Percentiles rank a stretch among this genome's conserved stretches.
phyloP scores from a whole-genome alignment of 2,329 filamentous ascomycete species.

The Thelonectria olida region DNA sequence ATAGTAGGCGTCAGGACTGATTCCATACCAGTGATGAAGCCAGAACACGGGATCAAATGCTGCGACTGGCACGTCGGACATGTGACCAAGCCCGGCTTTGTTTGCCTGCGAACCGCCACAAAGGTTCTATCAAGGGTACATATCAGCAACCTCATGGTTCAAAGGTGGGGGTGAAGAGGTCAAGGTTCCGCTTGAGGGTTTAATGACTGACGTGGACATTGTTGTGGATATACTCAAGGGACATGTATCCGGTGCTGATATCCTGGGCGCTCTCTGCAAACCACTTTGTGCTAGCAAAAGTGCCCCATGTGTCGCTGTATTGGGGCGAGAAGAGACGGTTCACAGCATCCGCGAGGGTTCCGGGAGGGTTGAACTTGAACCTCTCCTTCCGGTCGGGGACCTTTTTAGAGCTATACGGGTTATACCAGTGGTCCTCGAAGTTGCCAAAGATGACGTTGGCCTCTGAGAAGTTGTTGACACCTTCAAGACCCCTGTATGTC shows the following conservation, averaged over 20 bases:
- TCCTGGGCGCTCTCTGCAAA: neutral
- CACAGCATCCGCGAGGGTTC: conserved; percentile 32
- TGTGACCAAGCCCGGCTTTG: conserved; percentile 59
- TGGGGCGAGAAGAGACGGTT: conserved; percentile 37
- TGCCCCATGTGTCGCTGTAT: conserved; percentile 37
- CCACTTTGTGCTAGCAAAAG: conserved; percentile 17
- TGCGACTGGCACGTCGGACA: conserved; percentile 63
- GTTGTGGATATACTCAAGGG: conserved; percentile 52
- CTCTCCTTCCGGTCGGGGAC: neutral
- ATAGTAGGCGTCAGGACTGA: too few species aligned
- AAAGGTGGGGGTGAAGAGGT: neutral
- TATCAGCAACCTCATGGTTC: neutral
- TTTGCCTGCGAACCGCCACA: conserved; percentile 37
- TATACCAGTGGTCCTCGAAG: neutral
- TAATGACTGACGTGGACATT: conserved; percentile 44
- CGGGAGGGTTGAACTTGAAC: conserved; percentile 25
- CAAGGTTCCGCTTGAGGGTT: too few species aligned
- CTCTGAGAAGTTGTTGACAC: conserved; percentile 8
- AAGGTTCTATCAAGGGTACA: neutral
- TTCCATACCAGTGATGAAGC: conserved; percentile 62
- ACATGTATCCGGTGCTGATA: conserved; percentile 24
- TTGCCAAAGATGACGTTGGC: conserved; percentile 1
- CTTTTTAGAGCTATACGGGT: neutral
- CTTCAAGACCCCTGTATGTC: neutral
- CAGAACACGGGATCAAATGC: conserved; percentile 73